Base-by-base conservation (phyloP, 495 filamentous ascomycete genomes). In the Tuber brumale region DNA sequence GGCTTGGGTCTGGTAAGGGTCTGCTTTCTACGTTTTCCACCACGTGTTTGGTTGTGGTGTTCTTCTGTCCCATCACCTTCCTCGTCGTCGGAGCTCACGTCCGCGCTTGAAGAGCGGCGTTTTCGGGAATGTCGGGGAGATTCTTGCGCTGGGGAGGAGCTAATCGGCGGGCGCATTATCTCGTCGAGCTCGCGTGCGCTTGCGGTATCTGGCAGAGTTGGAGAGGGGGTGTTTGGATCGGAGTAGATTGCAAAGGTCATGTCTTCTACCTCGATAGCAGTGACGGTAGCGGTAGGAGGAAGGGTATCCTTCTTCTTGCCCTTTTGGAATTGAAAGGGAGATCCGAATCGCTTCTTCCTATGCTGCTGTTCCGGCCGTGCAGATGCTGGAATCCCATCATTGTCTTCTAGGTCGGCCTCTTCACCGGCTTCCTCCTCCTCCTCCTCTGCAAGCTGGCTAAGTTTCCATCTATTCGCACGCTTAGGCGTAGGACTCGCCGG, bases 41-140 rank as follows among this genome's bases (percentile, higher is more conserved):
- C 76, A 61, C 79, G 77, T 45, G 69, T 69, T 45, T 77, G 70
- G 70, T 77, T 48, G 35, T 82, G 76, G 8, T 84, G 76, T 71
- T 85, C 85, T 77, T 86, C 85, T 70, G 85, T 83, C 39, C 82
- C 84, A 0, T 79, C 75, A 71, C 83, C 76, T 6, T 80, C 77
- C 74, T 85, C 82, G 74, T 82, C 77, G 70, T 83, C 76, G 72
- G 74, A 74, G 80, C 78, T 77, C 16, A 79, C 70, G 23, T 76
- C 75, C 5, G 57, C 80, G 9, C 75, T 81, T 3, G 77, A 80
- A 31, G 81, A 83, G 31, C 81, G 73, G n/a, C 81, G 80, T 70
- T 82, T 82, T 23, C 80, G 76, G 39, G 75, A 72, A 16, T 70
- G 31, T 46, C 23, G n/a, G 78, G 79, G 19, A 72, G 57, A 66